Percentiles rank a stretch among this genome's conserved stretches.
These are phyloP conservation scores for Xerocomellus chrysenteron DNA, from an alignment of 768 basidiomycete genomes.

Conservation along the genomic window DNA sequence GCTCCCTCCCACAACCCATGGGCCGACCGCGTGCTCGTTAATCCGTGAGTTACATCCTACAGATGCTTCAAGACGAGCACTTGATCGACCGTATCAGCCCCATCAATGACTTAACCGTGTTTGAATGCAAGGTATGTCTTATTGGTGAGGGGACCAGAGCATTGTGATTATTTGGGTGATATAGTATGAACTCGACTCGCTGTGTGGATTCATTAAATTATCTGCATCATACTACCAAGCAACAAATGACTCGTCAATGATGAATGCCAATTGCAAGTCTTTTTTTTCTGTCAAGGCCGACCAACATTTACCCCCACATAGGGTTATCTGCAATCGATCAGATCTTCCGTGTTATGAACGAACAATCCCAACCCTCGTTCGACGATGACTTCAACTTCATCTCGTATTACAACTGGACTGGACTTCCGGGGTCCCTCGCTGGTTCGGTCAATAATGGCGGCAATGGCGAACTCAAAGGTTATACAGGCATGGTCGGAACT, in stretches of 20 bases:
- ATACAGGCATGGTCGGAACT: constrained; percentile 73
- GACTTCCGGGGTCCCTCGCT: constrained; percentile 55
- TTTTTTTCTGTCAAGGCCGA: neutral
- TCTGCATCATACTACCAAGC: constrained; percentile 69
- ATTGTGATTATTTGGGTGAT: neutral
- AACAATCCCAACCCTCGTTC: constrained; percentile 72
- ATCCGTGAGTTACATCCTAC: constrained; percentile 53
- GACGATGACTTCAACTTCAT: constrained; percentile 70
- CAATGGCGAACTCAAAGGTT: constrained; percentile 74
- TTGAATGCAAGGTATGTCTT: constrained; percentile 71
- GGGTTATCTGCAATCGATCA: constrained; percentile 68
- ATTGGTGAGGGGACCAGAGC: neutral
- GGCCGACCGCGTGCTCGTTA: constrained; percentile 68
- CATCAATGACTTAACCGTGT: constrained; percentile 67
- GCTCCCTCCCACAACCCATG: constrained; percentile 63
- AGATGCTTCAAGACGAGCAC: neutral
- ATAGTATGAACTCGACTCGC: constrained; percentile 77
- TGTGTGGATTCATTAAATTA: constrained; percentile 77
- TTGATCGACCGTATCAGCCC: constrained; percentile 42
- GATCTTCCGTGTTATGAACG: constrained; percentile 73
- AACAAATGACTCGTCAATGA: constrained; percentile 71
- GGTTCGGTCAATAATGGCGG: constrained; percentile 66
- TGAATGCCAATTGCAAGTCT: constrained; percentile 63
- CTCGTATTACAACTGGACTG: constrained; percentile 84
- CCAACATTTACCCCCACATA: constrained; percentile 22